A percentile compares a stretch with the other conserved stretches of the same genome.
phyloP scores from a whole-genome alignment of 2,329 filamentous ascomycete species.

The Xylariaceae sp. region DNA sequence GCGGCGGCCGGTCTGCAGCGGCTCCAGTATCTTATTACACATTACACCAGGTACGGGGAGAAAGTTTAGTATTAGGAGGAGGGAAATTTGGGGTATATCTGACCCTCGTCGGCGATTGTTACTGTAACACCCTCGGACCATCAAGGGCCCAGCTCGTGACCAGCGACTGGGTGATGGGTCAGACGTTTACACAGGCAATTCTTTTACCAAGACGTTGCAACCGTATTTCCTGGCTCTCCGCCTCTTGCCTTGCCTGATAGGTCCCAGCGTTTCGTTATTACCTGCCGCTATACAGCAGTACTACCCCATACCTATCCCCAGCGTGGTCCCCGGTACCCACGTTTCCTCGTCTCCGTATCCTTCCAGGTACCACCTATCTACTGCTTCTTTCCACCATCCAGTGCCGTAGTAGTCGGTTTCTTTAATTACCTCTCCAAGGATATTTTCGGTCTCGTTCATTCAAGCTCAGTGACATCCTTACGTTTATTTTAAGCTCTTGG shows the following conservation, averaged over 20 bases:
- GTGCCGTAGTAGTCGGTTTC: conserved; percentile 12
- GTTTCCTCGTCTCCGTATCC: conserved; percentile 22
- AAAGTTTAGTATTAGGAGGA: conserved; percentile 5
- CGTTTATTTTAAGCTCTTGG: conserved; percentile 23
- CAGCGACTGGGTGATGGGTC: conserved; percentile 20
- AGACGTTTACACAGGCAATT: conserved; percentile 17
- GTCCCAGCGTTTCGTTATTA: conserved; percentile 7
- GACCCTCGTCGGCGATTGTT: conserved; percentile 15
- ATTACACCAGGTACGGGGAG: conserved; percentile 18
- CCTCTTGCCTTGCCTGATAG: conserved; percentile 16
- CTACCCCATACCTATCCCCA: conserved; percentile 15
- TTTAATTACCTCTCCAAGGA: conserved; percentile 15
- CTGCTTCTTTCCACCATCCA: conserved; percentile 17
- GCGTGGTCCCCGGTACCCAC: conserved; percentile 26
- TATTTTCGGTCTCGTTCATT: conserved; percentile 7
- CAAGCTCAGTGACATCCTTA: conserved; percentile 13
- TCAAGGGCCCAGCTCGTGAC: conserved; percentile 14
- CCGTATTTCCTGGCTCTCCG: conserved; percentile 20
- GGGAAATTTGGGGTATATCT: conserved; percentile 12
- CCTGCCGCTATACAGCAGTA: not conserved
- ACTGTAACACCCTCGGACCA: conserved; percentile 14
- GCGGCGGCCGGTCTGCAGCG: conserved; percentile 25
- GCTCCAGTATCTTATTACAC: conserved; percentile 25
- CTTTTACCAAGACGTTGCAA: conserved; percentile 27
- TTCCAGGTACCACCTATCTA: conserved; percentile 17